These are phyloP conservation scores for Phialophora chinensis DNA, from an alignment of 2,329 filamentous ascomycete species.

Conservation along the genomic window DNA sequence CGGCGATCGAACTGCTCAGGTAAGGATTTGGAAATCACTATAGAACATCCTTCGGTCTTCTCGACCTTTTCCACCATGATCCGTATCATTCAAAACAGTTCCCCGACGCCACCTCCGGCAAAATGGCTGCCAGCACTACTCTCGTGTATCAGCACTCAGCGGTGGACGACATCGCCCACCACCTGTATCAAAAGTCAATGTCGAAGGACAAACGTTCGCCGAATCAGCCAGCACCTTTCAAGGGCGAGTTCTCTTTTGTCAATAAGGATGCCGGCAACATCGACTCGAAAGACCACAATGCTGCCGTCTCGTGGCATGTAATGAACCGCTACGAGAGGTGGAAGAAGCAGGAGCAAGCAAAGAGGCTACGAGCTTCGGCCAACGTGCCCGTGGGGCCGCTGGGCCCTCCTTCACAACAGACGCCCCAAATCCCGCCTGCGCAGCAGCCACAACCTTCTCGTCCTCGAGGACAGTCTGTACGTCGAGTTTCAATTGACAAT, in stretches of 20 bases:
- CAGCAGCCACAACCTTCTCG: slow-evolving; percentile 19
- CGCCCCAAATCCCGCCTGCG: slow-evolving; percentile 4
- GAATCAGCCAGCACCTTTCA: slow-evolving; percentile 34
- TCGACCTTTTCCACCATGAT: slow-evolving; percentile 25
- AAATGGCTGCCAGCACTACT: slow-evolving; percentile 26
- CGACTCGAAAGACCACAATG: slow-evolving; percentile 39
- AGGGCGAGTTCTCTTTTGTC: slow-evolving; percentile 39
- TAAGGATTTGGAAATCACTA: slow-evolving; percentile 35
- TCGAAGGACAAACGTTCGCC: slow-evolving; percentile 32
- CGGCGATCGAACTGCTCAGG: slow-evolving; percentile 30
- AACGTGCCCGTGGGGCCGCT: slow-evolving; percentile 35
- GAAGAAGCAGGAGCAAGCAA: slow-evolving; percentile 39
- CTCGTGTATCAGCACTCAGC: slow-evolving; percentile 24
- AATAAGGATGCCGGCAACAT: slow-evolving; percentile 41
- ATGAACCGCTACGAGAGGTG: slow-evolving; percentile 40
- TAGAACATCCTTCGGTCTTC: slow-evolving; percentile 32
- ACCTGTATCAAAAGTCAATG: slow-evolving; percentile 25
- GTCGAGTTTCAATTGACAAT: slow-evolving; percentile 25
- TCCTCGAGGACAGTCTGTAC: slow-evolving; percentile 26
- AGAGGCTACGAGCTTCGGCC: slow-evolving; percentile 34
- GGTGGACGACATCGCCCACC: slow-evolving; percentile 13
- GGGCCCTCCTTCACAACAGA: slow-evolving; percentile 23
- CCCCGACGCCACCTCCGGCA: slow-evolving; percentile 8
- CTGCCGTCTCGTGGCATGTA: slow-evolving; percentile 39
- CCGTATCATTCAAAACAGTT: slow-evolving; percentile 24